Evolutionary conservation across 75 land plant genomes (phyloP).

Genomic region (Pinus taeda): DNA sequence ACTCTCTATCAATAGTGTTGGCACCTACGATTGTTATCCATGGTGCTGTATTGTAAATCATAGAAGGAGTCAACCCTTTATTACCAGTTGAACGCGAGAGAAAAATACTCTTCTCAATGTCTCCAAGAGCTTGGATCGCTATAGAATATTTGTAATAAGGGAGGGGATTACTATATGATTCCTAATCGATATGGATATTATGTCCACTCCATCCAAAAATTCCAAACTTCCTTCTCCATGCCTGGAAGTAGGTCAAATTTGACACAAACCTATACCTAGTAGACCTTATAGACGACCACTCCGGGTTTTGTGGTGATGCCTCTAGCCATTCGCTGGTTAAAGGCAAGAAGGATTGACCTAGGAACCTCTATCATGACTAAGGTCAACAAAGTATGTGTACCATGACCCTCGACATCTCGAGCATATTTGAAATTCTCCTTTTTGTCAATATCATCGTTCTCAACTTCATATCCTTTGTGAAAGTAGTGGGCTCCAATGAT

Average conservation of each 20-base stretch:
- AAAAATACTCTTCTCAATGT: constrained; percentile 27
- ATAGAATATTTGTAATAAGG: constrained; percentile 5
- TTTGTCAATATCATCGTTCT: constrained; percentile 2
- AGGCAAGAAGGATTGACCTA: constrained; percentile 16
- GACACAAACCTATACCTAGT: constrained; percentile 13
- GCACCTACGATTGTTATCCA: constrained; percentile 26
- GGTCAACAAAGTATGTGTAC: constrained; percentile 34
- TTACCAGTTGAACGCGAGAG: constrained; percentile 44
- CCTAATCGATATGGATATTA: not conserved
- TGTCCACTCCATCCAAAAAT: constrained; percentile 8
- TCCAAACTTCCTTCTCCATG: constrained; percentile 16
- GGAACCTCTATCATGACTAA: too few relatives aligned
- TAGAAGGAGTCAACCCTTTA: constrained; percentile 14
- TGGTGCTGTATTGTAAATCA: constrained; percentile 30
- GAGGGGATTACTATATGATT: too few relatives aligned
- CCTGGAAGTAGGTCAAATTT: constrained; percentile 12
- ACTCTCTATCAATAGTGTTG: constrained; percentile 20
- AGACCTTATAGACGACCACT: constrained; percentile 25
- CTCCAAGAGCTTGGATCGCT: constrained; percentile 25
- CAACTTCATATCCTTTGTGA: not conserved
- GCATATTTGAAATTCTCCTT: constrained; percentile 24
- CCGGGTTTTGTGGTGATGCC: constrained; percentile 22
- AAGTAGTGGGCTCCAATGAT: constrained; percentile 18
- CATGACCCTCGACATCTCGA: constrained; percentile 31
- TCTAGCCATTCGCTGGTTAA: constrained; percentile 20